Base-by-base conservation (phyloP, 2,329 filamentous ascomycete genomes). In the Cladophialophora chaetospira region DNA sequence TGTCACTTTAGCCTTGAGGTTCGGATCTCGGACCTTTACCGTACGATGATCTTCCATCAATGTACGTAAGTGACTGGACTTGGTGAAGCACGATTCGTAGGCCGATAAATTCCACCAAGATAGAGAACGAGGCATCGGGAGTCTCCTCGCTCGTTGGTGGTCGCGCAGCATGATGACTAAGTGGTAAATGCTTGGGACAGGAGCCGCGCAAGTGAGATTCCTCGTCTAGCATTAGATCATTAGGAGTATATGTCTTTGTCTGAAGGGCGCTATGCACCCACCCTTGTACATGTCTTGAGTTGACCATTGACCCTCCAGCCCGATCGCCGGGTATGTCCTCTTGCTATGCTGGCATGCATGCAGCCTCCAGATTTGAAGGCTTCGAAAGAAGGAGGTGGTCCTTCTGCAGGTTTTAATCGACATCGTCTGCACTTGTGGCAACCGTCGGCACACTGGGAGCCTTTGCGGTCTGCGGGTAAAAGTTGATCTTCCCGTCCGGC, bases 401-500 rank as follows among this genome's bases (percentile, higher is more conserved):
- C n/a, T n/a, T 47, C 23, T 23, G 17, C 36, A 33, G 10, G 11
- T 21, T 31, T 55, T 43, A 66, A 47, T 66, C 64, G 38, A 66
- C 58, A 62, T 63, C 64, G 29, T 65, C 62, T 26, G 61, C 48
- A 50, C 47, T 56, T 5, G 60, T 49, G 15, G 58, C 60, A 11
- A 36, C 11, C n/a, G 43, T 33, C 15, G 48, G 35, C 36, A 42
- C 23, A 6, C 10, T 51, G 23, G 58, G 47, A 9, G 58, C 48
- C n/a, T 43, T 57, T 15, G 53, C 53, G 11, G 64, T 64, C 55
- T 69, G 63, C 13, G 81, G 79, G 67, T 95, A 94, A 72, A 89
- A 92, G 31, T 89, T 77, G 40, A 93, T 74, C 68, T 80, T 80
- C 1, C 91, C 92, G 9, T 79, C 84, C 0, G 79, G 74, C 58